phyloP scores from a whole-genome alignment of 305 asterid genomes.

The Ajuga reptans region DNA sequence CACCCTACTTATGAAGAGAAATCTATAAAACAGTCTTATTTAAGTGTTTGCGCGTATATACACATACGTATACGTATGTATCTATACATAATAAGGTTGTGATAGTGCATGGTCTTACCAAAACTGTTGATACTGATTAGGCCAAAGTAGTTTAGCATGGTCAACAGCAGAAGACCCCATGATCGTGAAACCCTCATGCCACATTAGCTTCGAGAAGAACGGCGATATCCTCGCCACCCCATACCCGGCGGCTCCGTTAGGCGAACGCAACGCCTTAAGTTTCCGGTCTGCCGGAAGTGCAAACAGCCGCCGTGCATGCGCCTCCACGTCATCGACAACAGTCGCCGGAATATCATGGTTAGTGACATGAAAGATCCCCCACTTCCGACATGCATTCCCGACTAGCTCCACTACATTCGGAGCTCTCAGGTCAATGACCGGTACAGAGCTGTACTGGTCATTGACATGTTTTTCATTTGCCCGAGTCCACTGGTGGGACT shows the following conservation, averaged over 20 bases:
- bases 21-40: too few species aligned
- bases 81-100: too few species aligned
- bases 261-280: slow-evolving; percentile 38
- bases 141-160: slow-evolving; percentile 75
- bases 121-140: slow-evolving; percentile 36
- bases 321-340: slow-evolving; percentile 44
- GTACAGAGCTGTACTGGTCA: background rate
- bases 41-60: too few species aligned
- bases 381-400: slow-evolving; percentile 44
- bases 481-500: slow-evolving; percentile 50
- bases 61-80: too few species aligned
- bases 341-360: slow-evolving; percentile 43
- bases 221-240: slow-evolving; percentile 65
- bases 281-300: slow-evolving; percentile 41
- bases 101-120: slow-evolving; percentile 45
- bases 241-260: slow-evolving; percentile 58
- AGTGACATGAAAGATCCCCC: slow-evolving; percentile 58
- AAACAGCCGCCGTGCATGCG: slow-evolving; percentile 39
- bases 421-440: slow-evolving; percentile 40
- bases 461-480: background rate
- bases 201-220: slow-evolving; percentile 53
- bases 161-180: slow-evolving; percentile 47
- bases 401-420: slow-evolving; percentile 39
- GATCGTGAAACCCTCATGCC: slow-evolving; percentile 90
- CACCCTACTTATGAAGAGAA: too few species aligned